A percentile compares a stretch with the other conserved stretches of the same genome.
phyloP scores from a whole-genome alignment of 2,329 filamentous ascomycete genomes.

The Colletotrichum sublineola region DNA sequence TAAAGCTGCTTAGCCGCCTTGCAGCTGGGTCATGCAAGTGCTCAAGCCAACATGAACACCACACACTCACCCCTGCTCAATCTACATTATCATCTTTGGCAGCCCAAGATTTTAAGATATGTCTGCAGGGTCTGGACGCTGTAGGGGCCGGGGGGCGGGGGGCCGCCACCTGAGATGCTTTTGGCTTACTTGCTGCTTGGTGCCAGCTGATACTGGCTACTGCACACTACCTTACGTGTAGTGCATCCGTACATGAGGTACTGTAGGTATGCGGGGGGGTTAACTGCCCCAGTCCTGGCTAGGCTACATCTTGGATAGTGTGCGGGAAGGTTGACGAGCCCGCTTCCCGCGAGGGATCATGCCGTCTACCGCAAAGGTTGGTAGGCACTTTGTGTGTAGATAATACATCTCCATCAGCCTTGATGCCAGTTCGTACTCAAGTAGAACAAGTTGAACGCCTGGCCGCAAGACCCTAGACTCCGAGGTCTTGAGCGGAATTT shows the following conservation, averaged over 20 bases:
- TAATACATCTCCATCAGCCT: neutral
- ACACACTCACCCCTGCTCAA: constrained; percentile 37
- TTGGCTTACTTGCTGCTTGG: constrained; percentile 20
- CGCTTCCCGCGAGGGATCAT: constrained; percentile 19
- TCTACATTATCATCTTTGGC: constrained; percentile 33
- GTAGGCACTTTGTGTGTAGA: neutral
- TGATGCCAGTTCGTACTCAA: neutral
- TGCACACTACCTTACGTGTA: neutral
- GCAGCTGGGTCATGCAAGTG: constrained; percentile 44
- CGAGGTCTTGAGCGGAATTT: neutral
- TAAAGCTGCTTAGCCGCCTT: constrained; percentile 44
- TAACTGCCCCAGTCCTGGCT: constrained; percentile 18
- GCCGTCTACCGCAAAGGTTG: constrained; percentile 4
- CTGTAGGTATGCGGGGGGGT: constrained; percentile 15
- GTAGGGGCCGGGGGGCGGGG: constrained; percentile 23
- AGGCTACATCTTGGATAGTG: constrained; percentile 21
- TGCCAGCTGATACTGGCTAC: constrained; percentile 30
- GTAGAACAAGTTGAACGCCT: neutral
- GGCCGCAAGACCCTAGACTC: neutral
- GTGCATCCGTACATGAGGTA: constrained; percentile 5
- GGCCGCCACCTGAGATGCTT: constrained; percentile 20
- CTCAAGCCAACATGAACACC: constrained; percentile 40
- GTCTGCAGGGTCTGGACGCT: constrained; percentile 43
- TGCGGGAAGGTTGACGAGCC: constrained; percentile 20
- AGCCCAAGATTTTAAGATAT: constrained; percentile 40